Conservation (phyloP, 352 stramenopile genomes). For the Plasmopara viticola region DNA sequence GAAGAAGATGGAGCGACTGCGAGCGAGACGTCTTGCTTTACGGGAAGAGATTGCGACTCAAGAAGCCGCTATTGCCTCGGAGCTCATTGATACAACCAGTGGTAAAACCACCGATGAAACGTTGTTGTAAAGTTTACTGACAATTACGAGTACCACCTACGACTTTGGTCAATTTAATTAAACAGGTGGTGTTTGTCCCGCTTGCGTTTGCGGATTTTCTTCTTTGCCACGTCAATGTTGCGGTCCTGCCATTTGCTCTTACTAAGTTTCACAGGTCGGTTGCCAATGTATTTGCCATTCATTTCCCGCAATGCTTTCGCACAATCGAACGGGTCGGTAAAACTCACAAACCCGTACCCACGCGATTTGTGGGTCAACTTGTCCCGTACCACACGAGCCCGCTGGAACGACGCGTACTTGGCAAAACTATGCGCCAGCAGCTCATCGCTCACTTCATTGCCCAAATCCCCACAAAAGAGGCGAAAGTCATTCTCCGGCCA, state of each 20-base stretch:
- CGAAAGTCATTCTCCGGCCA: constrained; percentile 96
- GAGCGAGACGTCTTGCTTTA: constrained; percentile 38
- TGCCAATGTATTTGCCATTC: constrained; percentile 95
- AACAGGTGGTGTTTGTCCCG: constrained; percentile 76
- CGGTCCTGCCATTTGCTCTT: constrained; percentile 94
- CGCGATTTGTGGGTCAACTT: constrained; percentile 85
- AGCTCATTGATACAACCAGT: constrained; percentile 19
- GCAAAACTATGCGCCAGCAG: constrained; percentile 73
- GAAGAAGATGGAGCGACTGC: constrained; percentile 48
- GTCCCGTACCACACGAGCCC: constrained; percentile 72
- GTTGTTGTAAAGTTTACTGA: background rate
- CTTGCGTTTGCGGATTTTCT: constrained; percentile 85
- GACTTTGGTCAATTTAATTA: constrained; percentile 19
- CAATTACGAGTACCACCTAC: background rate
- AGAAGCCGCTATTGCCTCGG: constrained; percentile 55
- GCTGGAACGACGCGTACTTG: constrained; percentile 71
- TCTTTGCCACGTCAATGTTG: constrained; percentile 86
- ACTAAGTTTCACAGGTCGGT: constrained; percentile 91
- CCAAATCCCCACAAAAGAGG: constrained; percentile 93
- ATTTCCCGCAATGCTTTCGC: constrained; percentile 93
- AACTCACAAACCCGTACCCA: constrained; percentile 95
- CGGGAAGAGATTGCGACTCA: constrained; percentile 53
- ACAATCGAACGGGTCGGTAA: constrained; percentile 91
- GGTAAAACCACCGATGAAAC: constrained; percentile 10
- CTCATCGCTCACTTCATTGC: constrained; percentile 90